Evolutionary conservation across 371 early-diverging fungal genomes (phyloP), one percentile per base, ranked within the genome.

Genomic region (Rhizopus microsporus): DNA sequence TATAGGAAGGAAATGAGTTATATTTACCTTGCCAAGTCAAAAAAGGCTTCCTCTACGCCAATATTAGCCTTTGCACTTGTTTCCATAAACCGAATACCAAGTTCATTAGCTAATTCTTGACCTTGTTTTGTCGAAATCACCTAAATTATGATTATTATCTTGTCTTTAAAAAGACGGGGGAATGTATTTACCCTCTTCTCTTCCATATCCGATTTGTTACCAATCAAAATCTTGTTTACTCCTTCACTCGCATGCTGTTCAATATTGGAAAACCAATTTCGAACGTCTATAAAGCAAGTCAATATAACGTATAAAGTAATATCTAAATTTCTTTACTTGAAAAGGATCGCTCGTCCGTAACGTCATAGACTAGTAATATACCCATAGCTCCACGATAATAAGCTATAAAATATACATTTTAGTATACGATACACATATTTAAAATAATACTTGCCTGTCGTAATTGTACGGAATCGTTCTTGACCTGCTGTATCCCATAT

Each of bases 401-500:
- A 31, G 92, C 90, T 87, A 39, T 3, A 35, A 49, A n/a, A 12
- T 34, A 34, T 38, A 32, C 16, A 34, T 90, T 87, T 39, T 7
- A 13, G 4, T 34, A 17, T 2, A 23, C 35, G 13, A 15, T 53
- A 7, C 47, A 37, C 39, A 54, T 74, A 84, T 89, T 89, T 8
- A 97, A 95, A 7, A 99, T 99, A 69, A 99, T 99, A 58, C 31
- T 54, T 75, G 84, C 90, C 90, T 13, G 97, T 96, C 6, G 99
- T 99, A 68, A 99, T 99, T 59, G 99, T 98, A 65, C 99, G 93
- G 91, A 99, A 99, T 52, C 99, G 92, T 74, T 99, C 99, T 84
- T 99, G 99, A 38, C 99, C 99, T 32, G 99, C 99, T 10, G 97
- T 98, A 81, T 98, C 98, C 98, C 98, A 98, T 68, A 99, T 98